A percentile compares a stretch with the other conserved stretches of the same genome.
Evolutionary conservation across 139 green algal species (phyloP).

Genomic region (Picochlorum sp.): DNA sequence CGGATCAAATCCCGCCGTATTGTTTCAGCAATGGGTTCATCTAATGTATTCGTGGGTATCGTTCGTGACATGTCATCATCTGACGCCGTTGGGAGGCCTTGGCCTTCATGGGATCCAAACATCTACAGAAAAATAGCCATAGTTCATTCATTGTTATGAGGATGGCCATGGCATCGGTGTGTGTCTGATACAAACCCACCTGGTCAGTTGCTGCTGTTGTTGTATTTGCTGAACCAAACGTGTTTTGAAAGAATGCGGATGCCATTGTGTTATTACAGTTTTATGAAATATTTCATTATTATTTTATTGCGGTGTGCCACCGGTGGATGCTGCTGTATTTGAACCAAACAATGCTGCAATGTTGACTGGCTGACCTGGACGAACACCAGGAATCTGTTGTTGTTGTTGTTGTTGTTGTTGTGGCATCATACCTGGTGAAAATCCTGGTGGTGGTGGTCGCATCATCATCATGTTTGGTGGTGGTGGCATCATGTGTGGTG

Average conservation of each 20-base stretch:
- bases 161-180: too few relatives aligned
- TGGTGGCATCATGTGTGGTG: background rate
- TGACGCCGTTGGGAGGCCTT: slow-evolving; percentile 3
- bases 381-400: background rate
- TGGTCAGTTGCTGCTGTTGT: too few relatives aligned
- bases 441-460: background rate
- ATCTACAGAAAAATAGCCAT: too few relatives aligned
- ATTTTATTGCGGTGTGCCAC: slow-evolving; percentile 8
- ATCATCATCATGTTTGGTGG: too few relatives aligned
- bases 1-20: slow-evolving; percentile 82
- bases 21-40: slow-evolving; percentile 82
- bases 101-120: background rate
- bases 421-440: background rate
- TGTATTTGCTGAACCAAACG: background rate
- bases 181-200: too few relatives aligned
- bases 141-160: too few relatives aligned
- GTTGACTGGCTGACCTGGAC: slow-evolving; percentile 1
- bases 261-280: too few relatives aligned
- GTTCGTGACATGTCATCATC: background rate
- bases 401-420: slow-evolving; percentile 1
- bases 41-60: slow-evolving; percentile 65
- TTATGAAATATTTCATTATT: background rate
- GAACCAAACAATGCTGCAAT: background rate
- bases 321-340: too few relatives aligned
- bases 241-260: background rate